Evolutionary conservation across 495 filamentous ascomycete species (phyloP).

Genomic region (Penicillium macrosclerotiorum): DNA sequence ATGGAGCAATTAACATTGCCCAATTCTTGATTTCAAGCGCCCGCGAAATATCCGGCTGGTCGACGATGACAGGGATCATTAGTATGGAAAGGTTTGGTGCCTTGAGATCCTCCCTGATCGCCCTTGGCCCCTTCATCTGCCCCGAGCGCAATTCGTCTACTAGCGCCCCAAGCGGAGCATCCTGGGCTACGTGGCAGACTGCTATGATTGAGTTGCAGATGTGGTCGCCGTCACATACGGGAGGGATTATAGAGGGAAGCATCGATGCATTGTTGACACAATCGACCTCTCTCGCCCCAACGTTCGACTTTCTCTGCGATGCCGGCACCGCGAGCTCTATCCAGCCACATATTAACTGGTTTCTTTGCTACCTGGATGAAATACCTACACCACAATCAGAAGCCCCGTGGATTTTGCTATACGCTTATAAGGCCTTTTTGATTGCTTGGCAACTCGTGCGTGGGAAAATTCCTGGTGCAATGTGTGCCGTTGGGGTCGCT

Average conservation of each 20-base stretch:
- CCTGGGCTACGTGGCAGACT: constrained; percentile 35
- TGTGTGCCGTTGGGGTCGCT: constrained; percentile 23
- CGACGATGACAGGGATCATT: constrained; percentile 36
- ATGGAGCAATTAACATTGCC: constrained; percentile 37
- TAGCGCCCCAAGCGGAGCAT: constrained; percentile 4
- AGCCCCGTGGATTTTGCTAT: constrained; percentile 35
- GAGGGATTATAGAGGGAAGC: constrained; percentile 31
- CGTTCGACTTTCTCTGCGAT: constrained; percentile 26
- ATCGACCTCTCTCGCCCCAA: constrained; percentile 25
- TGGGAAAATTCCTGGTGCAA: constrained; percentile 24
- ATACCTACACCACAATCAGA: constrained; percentile 14
- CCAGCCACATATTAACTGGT: constrained; percentile 37
- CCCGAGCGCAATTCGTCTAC: constrained; percentile 6
- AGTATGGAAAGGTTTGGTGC: constrained; percentile 35
- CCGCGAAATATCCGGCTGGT: constrained; percentile 39
- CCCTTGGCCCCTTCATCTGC: constrained; percentile 26
- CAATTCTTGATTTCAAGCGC: constrained; percentile 39
- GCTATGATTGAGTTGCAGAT: constrained; percentile 39
- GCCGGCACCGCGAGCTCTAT: constrained; percentile 22
- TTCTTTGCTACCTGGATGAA: constrained; percentile 33
- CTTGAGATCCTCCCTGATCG: constrained; percentile 29
- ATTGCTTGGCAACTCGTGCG: constrained; percentile 37
- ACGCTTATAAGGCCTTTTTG: constrained; percentile 39
- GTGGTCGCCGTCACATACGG: constrained; percentile 37
- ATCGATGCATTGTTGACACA: constrained; percentile 30